Evolutionary conservation across 805 yeast genomes (phyloP).

Genomic region (Wickerhamomyces tratensis): DNA sequence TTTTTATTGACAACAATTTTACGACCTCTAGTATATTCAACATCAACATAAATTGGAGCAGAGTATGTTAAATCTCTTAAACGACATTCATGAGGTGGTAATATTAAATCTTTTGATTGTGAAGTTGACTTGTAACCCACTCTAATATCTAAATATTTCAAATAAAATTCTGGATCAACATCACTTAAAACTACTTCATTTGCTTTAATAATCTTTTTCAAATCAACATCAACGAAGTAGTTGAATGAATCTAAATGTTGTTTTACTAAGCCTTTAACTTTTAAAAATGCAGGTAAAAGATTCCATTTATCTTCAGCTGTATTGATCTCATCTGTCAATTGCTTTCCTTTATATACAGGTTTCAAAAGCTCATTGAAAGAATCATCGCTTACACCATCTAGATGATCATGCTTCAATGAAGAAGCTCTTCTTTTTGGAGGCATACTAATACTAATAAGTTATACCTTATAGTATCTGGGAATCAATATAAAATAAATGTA

Average conservation of each 20-base stretch:
- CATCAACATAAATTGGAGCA: conserved; percentile 94
- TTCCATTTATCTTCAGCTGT: conserved; percentile 98
- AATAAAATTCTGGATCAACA: conserved; percentile 94
- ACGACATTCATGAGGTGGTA: conserved; percentile 93
- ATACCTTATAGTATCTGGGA: too few relatives aligned
- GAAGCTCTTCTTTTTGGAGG: conserved; percentile 16
- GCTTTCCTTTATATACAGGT: conserved; percentile 80
- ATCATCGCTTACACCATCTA: conserved; percentile 33
- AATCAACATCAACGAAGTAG: conserved; percentile 87
- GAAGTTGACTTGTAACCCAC: conserved; percentile 75
- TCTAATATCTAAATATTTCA: conserved; percentile 87
- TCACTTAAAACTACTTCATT: conserved; percentile 84
- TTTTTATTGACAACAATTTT: conserved; percentile 85
- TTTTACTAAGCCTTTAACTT: conserved; percentile 92
- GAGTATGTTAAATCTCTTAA: conserved; percentile 89
- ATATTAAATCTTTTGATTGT: conserved; percentile 42
- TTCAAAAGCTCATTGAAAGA: conserved; percentile 68
- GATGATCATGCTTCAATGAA: conserved; percentile 6
- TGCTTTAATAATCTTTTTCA: conserved; percentile 87
- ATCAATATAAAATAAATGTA: background rate
- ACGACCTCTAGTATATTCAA: conserved; percentile 92
- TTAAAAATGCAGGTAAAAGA: conserved; percentile 86
- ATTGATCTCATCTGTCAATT: conserved; percentile 74
- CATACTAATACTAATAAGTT: conserved; percentile 4
- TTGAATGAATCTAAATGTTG: conserved; percentile 98